Percentiles rank a stretch among this genome's conserved stretches.
These are phyloP conservation scores for Nicotiana knightiana DNA, from an alignment of 257 asterid genomes.

Conservation along the genomic window DNA sequence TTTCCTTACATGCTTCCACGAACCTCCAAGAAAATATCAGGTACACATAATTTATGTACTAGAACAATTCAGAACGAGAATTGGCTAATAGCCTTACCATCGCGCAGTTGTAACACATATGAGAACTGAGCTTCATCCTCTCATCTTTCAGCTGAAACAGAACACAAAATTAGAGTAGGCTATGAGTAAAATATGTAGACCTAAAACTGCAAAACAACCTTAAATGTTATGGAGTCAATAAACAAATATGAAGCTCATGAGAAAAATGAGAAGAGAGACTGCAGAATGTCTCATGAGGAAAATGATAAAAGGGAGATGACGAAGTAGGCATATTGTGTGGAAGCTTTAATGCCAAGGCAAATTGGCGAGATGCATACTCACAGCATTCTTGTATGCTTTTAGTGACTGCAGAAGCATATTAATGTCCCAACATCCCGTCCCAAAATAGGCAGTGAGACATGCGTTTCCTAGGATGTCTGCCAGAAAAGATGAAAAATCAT, in stretches of 20 bases:
- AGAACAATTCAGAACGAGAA: neutral
- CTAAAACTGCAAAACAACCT: too few relatives aligned
- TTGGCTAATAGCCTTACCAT: conserved; percentile 38
- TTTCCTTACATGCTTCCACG: neutral
- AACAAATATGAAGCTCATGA: neutral
- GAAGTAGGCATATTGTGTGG: too few relatives aligned
- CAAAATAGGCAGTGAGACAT: conserved; percentile 69
- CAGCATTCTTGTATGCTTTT: conserved; percentile 90
- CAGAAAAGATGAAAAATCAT: neutral
- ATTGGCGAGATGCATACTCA: conserved; percentile 24
- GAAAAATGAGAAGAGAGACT: too few relatives aligned
- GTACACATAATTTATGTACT: neutral
- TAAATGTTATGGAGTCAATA: too few relatives aligned
- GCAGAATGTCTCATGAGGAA: too few relatives aligned
- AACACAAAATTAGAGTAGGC: neutral
- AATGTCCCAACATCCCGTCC: conserved; percentile 77
- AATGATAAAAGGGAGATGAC: too few relatives aligned
- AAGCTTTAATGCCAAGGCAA: too few relatives aligned
- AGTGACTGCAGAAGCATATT: conserved; percentile 59
- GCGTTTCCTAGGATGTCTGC: conserved; percentile 90
- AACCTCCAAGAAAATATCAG: too few relatives aligned
- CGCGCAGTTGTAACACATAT: conserved; percentile 74
- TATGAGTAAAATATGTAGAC: neutral
- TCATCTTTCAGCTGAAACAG: conserved; percentile 60
- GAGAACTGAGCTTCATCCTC: conserved; percentile 64